Percentiles rank a stretch among this genome's conserved stretches.
These are phyloP conservation scores for Fusarium verticillioides DNA, from an alignment of 2,329 filamentous ascomycete species.

Conservation along the genomic window DNA sequence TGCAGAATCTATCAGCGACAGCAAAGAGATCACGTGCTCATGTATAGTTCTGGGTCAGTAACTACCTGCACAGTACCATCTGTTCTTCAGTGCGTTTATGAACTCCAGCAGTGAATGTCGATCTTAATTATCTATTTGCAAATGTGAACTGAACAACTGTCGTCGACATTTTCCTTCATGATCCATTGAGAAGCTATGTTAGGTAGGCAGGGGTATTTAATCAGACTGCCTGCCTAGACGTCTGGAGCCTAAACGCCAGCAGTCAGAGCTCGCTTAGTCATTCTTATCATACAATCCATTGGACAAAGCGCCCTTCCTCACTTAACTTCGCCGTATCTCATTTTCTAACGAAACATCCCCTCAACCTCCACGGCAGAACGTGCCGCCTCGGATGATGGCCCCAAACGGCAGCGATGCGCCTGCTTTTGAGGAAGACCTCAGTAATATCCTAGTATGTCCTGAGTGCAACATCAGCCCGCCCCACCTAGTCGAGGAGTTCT, in stretches of 20 bases:
- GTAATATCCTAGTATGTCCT: slow-evolving; percentile 84
- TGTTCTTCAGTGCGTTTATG: background rate
- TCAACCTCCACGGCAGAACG: slow-evolving; percentile 55
- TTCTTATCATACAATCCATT: background rate
- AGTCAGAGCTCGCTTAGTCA: slow-evolving; percentile 26
- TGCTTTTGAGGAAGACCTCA: slow-evolving; percentile 83
- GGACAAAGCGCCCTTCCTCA: slow-evolving; percentile 25
- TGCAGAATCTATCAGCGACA: background rate
- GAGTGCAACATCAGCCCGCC: slow-evolving; percentile 95
- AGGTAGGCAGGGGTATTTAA: background rate
- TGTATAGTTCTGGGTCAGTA: background rate
- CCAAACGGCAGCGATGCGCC: slow-evolving; percentile 49
- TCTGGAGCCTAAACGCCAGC: background rate
- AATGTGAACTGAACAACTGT: background rate
- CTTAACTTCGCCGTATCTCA: slow-evolving; percentile 26
- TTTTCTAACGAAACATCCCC: slow-evolving; percentile 42
- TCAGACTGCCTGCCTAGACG: background rate
- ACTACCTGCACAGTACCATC: background rate
- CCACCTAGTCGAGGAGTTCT: slow-evolving; percentile 92
- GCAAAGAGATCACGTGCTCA: background rate
- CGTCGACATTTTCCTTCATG: background rate
- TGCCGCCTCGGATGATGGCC: slow-evolving; percentile 61
- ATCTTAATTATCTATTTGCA: background rate
- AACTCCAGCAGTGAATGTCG: background rate
- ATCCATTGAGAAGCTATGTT: background rate